Evolutionary conservation across 768 basidiomycete species (phyloP), one percentile per base, ranked within the genome.

Genomic region (Serendipita sp.): DNA sequence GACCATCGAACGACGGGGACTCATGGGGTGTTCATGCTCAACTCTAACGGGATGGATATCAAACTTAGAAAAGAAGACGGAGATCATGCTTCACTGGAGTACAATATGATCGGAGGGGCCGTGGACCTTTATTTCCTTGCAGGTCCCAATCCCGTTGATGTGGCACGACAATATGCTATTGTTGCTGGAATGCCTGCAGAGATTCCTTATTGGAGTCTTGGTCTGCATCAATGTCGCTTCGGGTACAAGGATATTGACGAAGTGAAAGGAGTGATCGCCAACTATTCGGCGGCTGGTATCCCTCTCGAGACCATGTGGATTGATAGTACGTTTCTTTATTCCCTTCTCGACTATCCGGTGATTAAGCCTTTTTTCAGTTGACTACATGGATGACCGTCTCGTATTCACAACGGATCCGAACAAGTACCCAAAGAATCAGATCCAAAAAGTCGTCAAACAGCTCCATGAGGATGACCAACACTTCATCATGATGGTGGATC

Each of bases 261-360:
- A 36, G 83, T 86, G 1, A 80, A 84, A 0, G 73, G 75, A 41
- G 85, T 86, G 3, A 81, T 87, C 64, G 72, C 78, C 0, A 83
- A 80, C 70, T 87, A 87, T 67, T 79, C 82, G 0, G 77, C 73
- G 1, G 83, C 84, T 0, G 70, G 73, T 3, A 87, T 88, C 63
- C 86, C 85, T 4, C 77, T 87, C 2, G 85, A 88, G 72, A 86
- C 85, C 0, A 86, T 87, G 85, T 87, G 85, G 85, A 85, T 85
- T 1, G 86, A 87, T 71, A 88, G 56, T 60, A 32, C 16, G 56
- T 60, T 32, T 36, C 35, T 60, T 16, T 10, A n/a, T 36, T n/a
- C 35, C 56, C n/a, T 11, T 60, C 16, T 18, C 7, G 3, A 10
- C 56, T 11, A 18, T 11, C 48, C n/a, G 30, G 7, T 51, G 48